Base-by-base conservation (phyloP, 768 basidiomycete genomes). In the Tremella fuciformis region DNA sequence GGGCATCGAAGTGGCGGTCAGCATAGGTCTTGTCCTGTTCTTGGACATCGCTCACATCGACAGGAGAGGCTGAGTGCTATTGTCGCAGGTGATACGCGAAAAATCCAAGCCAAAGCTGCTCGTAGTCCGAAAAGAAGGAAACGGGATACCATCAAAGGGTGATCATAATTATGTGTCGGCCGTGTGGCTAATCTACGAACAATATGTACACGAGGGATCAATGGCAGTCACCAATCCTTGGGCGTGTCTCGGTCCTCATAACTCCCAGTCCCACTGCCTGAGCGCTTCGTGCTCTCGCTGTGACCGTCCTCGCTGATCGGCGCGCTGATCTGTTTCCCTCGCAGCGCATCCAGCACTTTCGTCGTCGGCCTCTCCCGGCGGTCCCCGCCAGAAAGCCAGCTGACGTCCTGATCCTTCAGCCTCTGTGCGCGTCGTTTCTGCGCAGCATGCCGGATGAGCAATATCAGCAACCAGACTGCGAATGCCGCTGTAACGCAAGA, bases 281-380 rank as follows among this genome's bases (percentile, higher is more conserved):
- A 34, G 13, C 24, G 18, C 26, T 25, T 24, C 42, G 18, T 25
- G 26, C 47, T 37, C 40, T 46, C 26, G 19, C 55, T 48, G 25
- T 57, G 57, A 18, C 57, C 57, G 29, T 53, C 48, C 2, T 61
- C 62, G 26, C 57, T 58, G 13, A 63, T 22, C 6, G 62, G 62
- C 7, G 40, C 9, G 21, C 49, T 44, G 48, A 65, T 65, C n/a
- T 65, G 49, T 25, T 44, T 50, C 15, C 58, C 51, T 24, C 26
- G 50, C 22, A 65, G 37, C 19, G 63, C 63, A 16, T 65, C 59
- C 44, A 65, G 11, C 3, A 65, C 37, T 21, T 59, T 26, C 13
- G 63, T 65, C 1, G 51, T 47, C 18, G 55, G 55, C 22, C 58
- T 50, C 29, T 46, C 16, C 4, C 55, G 21, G n/a, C 25, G 24